Evolutionary conservation across 2,329 filamentous ascomycete genomes (phyloP).

Genomic region (Aspergillus sergii): DNA sequence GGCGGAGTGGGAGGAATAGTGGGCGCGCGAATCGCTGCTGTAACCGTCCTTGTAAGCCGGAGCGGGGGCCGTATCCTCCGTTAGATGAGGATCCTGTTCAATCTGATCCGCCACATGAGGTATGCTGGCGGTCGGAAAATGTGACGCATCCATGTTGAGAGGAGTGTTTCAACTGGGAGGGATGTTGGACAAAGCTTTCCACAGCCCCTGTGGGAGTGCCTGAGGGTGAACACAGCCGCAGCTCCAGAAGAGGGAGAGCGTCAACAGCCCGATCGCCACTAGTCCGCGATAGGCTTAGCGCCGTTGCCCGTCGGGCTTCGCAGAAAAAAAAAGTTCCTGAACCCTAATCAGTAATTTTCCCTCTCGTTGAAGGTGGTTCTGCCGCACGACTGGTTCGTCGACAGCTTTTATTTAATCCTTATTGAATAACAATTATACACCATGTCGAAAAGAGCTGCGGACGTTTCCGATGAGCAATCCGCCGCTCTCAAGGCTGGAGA

Average conservation of each 20-base stretch:
- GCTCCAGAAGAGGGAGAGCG: conserved; percentile 16
- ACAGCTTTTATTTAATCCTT: conserved; percentile 12
- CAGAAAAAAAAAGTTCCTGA: conserved; percentile 38
- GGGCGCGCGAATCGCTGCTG: conserved; percentile 50
- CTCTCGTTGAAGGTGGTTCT: conserved; percentile 16
- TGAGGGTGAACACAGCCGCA: conserved; percentile 23
- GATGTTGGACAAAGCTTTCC: conserved; percentile 2
- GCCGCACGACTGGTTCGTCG: conserved; percentile 27
- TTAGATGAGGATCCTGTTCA: conserved; percentile 23
- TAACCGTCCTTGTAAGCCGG: conserved; percentile 37
- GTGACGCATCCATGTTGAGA: conserved; percentile 31
- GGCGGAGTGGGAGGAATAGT: conserved; percentile 51
- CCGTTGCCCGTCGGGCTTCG: conserved; percentile 24
- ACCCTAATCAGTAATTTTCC: conserved; percentile 13
- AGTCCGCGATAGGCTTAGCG: conserved; percentile 38
- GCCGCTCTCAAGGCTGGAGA: conserved; percentile 64
- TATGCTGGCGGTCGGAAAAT: conserved; percentile 24
- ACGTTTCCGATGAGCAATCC: conserved; percentile 52
- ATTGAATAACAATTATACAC: conserved; percentile 16
- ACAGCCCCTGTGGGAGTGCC: conserved; percentile 8
- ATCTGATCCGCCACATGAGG: conserved; percentile 26
- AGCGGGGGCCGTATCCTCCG: conserved; percentile 39
- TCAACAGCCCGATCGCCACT: conserved; percentile 31
- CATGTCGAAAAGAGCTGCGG: conserved; percentile 65
- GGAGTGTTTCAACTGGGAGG: conserved; percentile 1